Percentiles rank a stretch among this genome's conserved stretches.
Evolutionary conservation across 495 filamentous ascomycete genomes (phyloP).

Genomic region (Tuber microsphaerosporum): DNA sequence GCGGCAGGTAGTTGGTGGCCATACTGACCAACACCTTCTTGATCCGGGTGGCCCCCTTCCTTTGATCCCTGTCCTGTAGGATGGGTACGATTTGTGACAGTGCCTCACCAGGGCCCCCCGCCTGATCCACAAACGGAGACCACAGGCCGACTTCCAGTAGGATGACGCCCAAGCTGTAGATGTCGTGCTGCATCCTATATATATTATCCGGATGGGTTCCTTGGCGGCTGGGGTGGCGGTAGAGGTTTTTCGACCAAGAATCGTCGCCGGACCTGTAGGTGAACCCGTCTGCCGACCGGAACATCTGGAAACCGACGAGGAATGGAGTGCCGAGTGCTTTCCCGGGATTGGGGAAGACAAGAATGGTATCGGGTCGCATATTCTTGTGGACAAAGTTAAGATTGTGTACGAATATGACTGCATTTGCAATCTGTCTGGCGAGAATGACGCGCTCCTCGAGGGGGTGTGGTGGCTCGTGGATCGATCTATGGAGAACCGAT

Average conservation of each 20-base stretch:
- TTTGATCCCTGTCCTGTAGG: constrained; percentile 12
- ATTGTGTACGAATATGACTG: constrained; percentile 50
- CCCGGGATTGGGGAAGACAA: constrained; percentile 43
- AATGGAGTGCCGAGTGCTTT: constrained; percentile 39
- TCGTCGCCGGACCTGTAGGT: constrained; percentile 45
- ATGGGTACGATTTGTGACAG: constrained; percentile 16
- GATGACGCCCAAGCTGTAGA: constrained; percentile 58
- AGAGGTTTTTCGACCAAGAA: constrained; percentile 49
- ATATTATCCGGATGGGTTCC: constrained; percentile 43
- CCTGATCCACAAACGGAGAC: constrained; percentile 46
- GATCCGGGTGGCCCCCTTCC: constrained; percentile 35
- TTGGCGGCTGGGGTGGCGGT: constrained; percentile 53
- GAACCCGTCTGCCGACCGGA: constrained; percentile 45
- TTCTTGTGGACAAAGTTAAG: constrained; percentile 55
- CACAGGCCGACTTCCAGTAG: constrained; percentile 59
- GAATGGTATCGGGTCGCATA: constrained; percentile 51
- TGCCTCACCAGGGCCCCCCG: neutral
- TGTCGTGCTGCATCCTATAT: constrained; percentile 58
- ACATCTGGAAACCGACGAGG: constrained; percentile 50
- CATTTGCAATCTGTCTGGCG: constrained; percentile 46
- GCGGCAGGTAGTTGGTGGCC: constrained; percentile 45
- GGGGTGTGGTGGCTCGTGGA: constrained; percentile 31
- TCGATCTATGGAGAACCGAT: constrained; percentile 36
- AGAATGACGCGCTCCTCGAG: constrained; percentile 43
- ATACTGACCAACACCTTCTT: constrained; percentile 46